Evolutionary conservation across 2,329 filamentous ascomycete genomes (phyloP), one percentile per base, ranked within the genome.

Genomic region (Ceratocystis cacaofunesta): DNA sequence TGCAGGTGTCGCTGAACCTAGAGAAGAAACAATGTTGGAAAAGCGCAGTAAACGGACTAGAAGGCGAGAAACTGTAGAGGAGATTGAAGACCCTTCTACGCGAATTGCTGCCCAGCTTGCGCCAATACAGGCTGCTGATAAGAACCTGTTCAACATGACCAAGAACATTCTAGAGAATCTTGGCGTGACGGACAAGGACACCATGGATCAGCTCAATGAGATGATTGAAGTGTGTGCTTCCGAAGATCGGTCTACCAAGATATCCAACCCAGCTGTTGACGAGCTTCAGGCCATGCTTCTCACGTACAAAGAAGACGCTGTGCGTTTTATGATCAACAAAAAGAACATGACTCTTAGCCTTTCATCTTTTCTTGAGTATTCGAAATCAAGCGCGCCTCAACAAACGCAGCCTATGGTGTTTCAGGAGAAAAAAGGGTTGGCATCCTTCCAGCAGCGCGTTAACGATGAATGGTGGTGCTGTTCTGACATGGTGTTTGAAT

Each of bases 11-110:
- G 77, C 77, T 0, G 84, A 86, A 2, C 76, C 73, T 0, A 82
- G 85, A 6, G 84, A 86, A 63, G 84, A 86, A 43, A 78, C 77
- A 28, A 76, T 75, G 1, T 78, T 81, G 10, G 80, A 82, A 64
- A 87, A 86, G 70, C 77, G 85, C 66, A 87, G 84, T 72, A 88
- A 88, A 71, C 77, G 85, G 62, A 84, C 84, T 36, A 79, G 85
- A 58, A 80, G 83, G 19, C 78, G 85, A 64, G 84, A 86, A 55
- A 81, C 79, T 2, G 77, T 80, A 10, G 83, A 82, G 44, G 83
- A 84, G 61, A 73, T 75, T 0, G 72, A 80, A 15, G 82, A 85
- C 67, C 76, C 81, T 5, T 80, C 77, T 62, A 78, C 77, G 0
- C 74, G 80, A 30, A 77, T 80, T 63, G 79, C 82, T 1, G 79